Base-by-base conservation (phyloP, 2,329 filamentous ascomycete species). In the Cladosporium sp. region DNA sequence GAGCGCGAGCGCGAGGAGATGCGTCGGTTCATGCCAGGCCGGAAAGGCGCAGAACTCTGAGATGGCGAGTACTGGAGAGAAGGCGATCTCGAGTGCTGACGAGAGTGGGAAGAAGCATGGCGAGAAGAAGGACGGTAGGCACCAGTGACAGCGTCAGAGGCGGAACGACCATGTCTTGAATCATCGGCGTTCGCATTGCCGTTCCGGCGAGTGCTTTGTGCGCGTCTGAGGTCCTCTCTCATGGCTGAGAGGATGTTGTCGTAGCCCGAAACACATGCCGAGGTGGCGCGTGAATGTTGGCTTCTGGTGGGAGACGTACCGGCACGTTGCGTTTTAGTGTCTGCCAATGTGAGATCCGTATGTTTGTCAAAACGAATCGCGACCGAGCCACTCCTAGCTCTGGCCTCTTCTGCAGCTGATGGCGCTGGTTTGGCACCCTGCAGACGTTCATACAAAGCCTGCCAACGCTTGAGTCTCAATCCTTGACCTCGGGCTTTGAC, bases 391-490 rank as follows among this genome's bases (percentile, higher is more conserved):
- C 48, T 39, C 11, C 40, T 41, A 6, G 46, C 51, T 7, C 27
- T 43, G 18, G 33, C 45, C 9, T 57, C 54, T 11, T 50, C 43
- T 3, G 36, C 29, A 19, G 50, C 41, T 5, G 50, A 52, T 11
- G 15, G 36, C 16, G 56, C 57, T 12, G 52, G 50, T 15, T 43
- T 50, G 3, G 38, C 47, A 5, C 51, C 51, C n/a, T 59, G 51
- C 13, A 66, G 42, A 27, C 56, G 54, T 13, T 54, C 79, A 74
- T 72, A 69, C 54, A 89, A 88, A n/a, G 73, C 74, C 58, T 85
- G 78, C 90, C 89, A 95, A 64, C 78, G 83, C 46, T 80, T 75
- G 22, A 95, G 67, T 33, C 89, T 79, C 38, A 78, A 76, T 48
- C 78, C 78, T 59, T 95, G 89, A 6, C 78, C 72, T 38, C 74